Evolutionary conservation across 768 basidiomycete species (phyloP).

Genomic region (Naganishia friedmannii): DNA sequence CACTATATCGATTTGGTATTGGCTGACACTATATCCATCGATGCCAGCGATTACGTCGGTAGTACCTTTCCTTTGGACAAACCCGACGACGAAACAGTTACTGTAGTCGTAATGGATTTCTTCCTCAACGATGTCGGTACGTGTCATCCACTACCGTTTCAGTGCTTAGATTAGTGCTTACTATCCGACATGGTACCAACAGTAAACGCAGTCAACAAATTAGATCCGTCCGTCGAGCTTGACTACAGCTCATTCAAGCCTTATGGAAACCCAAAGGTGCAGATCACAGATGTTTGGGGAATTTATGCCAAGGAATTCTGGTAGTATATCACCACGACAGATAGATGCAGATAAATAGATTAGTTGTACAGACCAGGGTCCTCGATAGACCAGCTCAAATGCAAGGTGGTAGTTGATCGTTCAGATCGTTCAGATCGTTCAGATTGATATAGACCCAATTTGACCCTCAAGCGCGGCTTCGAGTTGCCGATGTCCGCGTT

Average conservation of each 20-base stretch:
- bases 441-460: no score
- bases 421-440: no score
- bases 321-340: conserved; percentile 2
- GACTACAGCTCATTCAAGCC: conserved; percentile 35
- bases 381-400: no score
- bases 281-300: conserved; percentile 45
- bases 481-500: neutral
- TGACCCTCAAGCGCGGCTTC: conserved; percentile 1
- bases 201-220: conserved; percentile 46
- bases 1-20: no score
- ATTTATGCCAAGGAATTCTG: conserved; percentile 43
- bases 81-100: conserved; percentile 39
- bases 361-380: no score
- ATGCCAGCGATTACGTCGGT: conserved; percentile 42
- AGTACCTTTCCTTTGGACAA: conserved; percentile 39
- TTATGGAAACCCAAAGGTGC: conserved; percentile 40
- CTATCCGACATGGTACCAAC: neutral
- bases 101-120: conserved; percentile 49
- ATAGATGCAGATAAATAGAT: neutral
- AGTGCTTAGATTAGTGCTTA: neutral
- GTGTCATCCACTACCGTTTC: conserved; percentile 20
- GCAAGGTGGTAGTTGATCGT: neutral
- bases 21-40: neutral
- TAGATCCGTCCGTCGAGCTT: conserved; percentile 37
- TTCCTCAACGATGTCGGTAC: conserved; percentile 48